phyloP scores from a whole-genome alignment of 768 basidiomycete species.

The Rhodotorula kratochvilovae region DNA sequence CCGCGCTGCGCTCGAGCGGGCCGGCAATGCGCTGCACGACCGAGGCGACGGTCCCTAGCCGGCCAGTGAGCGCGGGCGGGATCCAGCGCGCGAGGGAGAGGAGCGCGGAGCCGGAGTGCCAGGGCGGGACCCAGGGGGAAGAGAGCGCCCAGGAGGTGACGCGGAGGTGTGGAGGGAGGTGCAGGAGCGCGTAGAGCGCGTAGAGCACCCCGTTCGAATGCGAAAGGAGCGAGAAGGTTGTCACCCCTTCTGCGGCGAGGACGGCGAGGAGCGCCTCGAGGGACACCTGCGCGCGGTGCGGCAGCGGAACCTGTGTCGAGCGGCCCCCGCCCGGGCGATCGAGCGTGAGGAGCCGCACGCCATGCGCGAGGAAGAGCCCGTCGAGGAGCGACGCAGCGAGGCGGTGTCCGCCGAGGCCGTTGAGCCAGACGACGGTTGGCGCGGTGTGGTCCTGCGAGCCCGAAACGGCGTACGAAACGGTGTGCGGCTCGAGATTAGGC shows the following conservation, averaged over 20 bases:
- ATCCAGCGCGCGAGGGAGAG: slow-evolving; percentile 12
- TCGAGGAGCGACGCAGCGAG: slow-evolving; percentile 1
- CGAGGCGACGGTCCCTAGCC: not conserved
- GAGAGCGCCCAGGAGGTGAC: slow-evolving; percentile 19
- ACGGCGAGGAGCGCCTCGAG: slow-evolving; percentile 14
- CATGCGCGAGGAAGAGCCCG: not conserved
- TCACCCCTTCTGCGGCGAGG: not conserved
- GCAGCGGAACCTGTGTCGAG: not conserved
- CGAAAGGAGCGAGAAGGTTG: not conserved
- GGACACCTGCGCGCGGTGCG: not conserved
- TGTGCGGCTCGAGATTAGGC: not conserved
- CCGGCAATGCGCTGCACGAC: not conserved
- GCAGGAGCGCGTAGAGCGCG: slow-evolving; percentile 12
- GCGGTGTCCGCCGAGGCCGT: slow-evolving; percentile 29
- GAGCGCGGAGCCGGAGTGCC: not conserved
- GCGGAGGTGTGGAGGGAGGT: not conserved
- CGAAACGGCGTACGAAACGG: slow-evolving; percentile 15
- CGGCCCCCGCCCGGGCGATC: slow-evolving; percentile 15
- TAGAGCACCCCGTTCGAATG: slow-evolving; percentile 36
- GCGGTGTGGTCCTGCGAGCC: not conserved
- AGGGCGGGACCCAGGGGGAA: slow-evolving; percentile 23
- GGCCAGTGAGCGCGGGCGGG: not conserved
- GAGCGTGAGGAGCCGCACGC: slow-evolving; percentile 17
- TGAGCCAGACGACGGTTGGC: slow-evolving; percentile 12
- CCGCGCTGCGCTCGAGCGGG: not conserved